Percentiles rank a stretch among this genome's conserved stretches.
Evolutionary conservation across 768 basidiomycete genomes (phyloP).

Genomic region (Leccinum barrowsii): DNA sequence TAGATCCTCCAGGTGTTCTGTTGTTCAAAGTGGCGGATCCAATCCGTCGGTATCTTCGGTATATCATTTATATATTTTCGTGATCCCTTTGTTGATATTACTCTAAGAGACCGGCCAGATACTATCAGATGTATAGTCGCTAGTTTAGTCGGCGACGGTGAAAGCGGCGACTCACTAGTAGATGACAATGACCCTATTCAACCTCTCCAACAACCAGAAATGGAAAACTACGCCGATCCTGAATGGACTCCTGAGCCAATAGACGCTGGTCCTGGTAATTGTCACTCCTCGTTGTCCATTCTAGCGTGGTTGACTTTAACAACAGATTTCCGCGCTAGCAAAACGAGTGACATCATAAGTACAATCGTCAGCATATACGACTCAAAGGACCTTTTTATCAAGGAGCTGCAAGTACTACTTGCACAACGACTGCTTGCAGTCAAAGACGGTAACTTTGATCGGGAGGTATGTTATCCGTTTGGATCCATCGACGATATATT

Average conservation of each 20-base stretch:
- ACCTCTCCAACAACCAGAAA: conserved; percentile 67
- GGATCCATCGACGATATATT: background rate
- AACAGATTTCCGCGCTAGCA: conserved; percentile 86
- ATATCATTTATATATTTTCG: background rate
- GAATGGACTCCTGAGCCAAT: conserved; percentile 96
- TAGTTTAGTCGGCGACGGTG: conserved; percentile 82
- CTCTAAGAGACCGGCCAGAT: conserved; percentile 73
- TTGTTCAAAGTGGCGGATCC: conserved; percentile 93
- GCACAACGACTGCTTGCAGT: conserved; percentile 83
- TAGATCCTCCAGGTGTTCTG: conserved; percentile 91
- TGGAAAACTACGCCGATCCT: conserved; percentile 87
- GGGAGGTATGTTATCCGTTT: conserved; percentile 40
- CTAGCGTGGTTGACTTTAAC: background rate
- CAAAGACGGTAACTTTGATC: conserved; percentile 74
- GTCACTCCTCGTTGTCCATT: background rate
- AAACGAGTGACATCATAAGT: conserved; percentile 90
- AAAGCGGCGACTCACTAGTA: conserved; percentile 74
- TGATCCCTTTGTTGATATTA: background rate
- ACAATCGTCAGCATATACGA: conserved; percentile 98
- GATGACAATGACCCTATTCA: conserved; percentile 82
- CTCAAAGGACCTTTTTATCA: conserved; percentile 93
- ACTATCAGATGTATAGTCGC: conserved; percentile 94
- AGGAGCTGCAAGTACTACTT: conserved; percentile 88
- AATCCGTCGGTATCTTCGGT: conserved; percentile 87
- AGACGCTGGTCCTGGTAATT: conserved; percentile 89